Conservation (phyloP, 2,329 filamentous ascomycete genomes). For the Fusarium vanettenii region DNA sequence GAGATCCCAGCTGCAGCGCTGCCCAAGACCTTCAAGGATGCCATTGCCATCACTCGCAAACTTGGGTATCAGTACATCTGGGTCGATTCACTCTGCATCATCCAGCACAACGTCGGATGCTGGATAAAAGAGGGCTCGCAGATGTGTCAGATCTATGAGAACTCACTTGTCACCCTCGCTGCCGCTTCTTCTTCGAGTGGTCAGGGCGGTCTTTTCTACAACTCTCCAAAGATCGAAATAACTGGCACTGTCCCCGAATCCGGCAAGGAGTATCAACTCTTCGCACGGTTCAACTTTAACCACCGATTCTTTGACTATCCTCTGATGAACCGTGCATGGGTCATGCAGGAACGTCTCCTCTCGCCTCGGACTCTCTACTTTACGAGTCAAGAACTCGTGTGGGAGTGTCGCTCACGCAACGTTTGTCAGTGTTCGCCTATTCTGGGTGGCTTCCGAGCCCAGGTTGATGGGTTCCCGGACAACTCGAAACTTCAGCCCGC, state of each 20-base stretch:
- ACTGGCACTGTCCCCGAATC: neutral
- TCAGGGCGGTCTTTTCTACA: neutral
- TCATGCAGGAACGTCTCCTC: neutral
- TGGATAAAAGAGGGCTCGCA: neutral
- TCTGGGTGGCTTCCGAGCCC: neutral
- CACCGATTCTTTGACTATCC: constrained; percentile 3
- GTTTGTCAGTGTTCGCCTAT: neutral
- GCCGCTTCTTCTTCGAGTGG: neutral
- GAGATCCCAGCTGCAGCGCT: neutral
- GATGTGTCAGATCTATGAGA: neutral
- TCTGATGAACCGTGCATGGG: constrained; percentile 3
- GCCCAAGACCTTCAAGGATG: neutral
- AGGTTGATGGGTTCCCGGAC: neutral
- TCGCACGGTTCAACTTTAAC: constrained; percentile 1
- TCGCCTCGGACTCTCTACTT: neutral
- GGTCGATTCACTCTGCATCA: neutral
- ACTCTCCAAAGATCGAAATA: neutral
- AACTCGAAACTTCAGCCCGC: neutral
- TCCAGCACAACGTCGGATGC: neutral
- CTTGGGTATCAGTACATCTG: neutral
- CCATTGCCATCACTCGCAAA: neutral
- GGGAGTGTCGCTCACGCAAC: neutral
- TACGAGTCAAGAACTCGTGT: neutral
- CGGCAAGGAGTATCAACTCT: neutral
- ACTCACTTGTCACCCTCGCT: neutral